Percentiles rank a stretch among this genome's conserved stretches.
Conservation (phyloP, 176 grass and related monocot genomes). For the Raddia guianensis region DNA sequence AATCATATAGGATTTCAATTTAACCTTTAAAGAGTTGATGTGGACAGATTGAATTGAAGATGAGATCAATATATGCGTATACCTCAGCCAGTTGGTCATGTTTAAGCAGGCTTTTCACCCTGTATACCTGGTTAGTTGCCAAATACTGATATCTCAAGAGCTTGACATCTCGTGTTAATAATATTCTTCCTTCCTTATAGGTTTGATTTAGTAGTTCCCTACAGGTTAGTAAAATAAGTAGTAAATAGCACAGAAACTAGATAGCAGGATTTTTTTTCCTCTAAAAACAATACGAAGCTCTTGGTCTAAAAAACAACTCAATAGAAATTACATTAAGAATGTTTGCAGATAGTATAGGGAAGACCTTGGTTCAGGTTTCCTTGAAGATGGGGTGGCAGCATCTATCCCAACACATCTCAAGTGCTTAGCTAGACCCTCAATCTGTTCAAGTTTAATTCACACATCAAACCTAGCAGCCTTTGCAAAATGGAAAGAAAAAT, state of each 20-base stretch:
- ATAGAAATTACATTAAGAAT: constrained; percentile 22
- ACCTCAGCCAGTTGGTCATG: constrained; percentile 95
- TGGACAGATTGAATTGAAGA: constrained; percentile 1
- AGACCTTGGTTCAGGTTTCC: constrained; percentile 91
- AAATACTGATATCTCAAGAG: constrained; percentile 94
- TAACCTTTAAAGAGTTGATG: constrained; percentile 1
- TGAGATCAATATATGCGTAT: constrained; percentile 37
- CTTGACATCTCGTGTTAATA: constrained; percentile 83
- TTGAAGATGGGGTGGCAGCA: constrained; percentile 77
- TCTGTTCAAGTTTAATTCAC: constrained; percentile 52
- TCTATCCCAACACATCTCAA: constrained; percentile 95
- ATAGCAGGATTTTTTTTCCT: background rate
- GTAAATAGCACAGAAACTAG: background rate
- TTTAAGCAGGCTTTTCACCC: constrained; percentile 88
- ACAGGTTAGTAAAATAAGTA: constrained; percentile 26
- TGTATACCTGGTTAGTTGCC: constrained; percentile 82
- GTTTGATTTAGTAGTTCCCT: constrained; percentile 87
- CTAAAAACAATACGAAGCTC: no score
- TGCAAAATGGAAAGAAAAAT: constrained; percentile 25
- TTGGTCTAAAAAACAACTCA: background rate
- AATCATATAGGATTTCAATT: background rate
- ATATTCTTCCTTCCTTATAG: constrained; percentile 87
- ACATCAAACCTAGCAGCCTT: constrained; percentile 18
- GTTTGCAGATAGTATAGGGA: constrained; percentile 16
- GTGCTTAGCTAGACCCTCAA: constrained; percentile 94